Conservation (phyloP, 2,329 filamentous ascomycete species). For the Colletotrichum incanum region DNA sequence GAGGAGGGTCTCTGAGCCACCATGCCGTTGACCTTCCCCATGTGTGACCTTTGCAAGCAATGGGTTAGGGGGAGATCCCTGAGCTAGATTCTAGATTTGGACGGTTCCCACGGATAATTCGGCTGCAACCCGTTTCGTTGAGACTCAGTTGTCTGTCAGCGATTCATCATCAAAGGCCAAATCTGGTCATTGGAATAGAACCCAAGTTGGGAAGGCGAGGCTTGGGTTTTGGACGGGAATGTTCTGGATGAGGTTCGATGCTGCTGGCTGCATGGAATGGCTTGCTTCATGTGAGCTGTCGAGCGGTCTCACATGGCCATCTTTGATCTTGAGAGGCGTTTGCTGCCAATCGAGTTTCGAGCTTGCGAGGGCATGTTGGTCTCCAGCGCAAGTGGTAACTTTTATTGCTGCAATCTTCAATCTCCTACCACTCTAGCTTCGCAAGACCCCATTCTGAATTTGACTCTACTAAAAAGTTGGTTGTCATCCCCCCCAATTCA, state of each 20-base stretch:
- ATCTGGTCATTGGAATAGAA: background rate
- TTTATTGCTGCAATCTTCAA: background rate
- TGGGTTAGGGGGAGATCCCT: background rate
- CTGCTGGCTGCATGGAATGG: background rate
- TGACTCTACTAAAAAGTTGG: too few species aligned
- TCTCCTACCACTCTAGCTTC: background rate
- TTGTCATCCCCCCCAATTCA: too few species aligned
- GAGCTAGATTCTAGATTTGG: background rate
- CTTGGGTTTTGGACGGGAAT: background rate
- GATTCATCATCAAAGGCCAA: background rate
- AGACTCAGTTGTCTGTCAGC: background rate
- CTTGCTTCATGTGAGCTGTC: background rate
- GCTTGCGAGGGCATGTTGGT: background rate
- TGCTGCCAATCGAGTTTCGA: background rate
- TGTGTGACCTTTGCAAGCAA: background rate
- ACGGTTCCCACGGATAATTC: background rate
- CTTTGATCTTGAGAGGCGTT: background rate
- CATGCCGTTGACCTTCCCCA: slow-evolving; percentile 11
- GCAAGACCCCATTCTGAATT: too few species aligned
- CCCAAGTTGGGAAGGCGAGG: background rate
- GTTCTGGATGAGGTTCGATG: background rate
- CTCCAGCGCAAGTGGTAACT: background rate
- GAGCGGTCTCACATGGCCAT: background rate
- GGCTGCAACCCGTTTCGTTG: background rate
- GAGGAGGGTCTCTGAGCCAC: background rate